These are phyloP conservation scores for Leishmania turanica DNA, from an alignment of 208 protist genomes.

Conservation along the genomic window DNA sequence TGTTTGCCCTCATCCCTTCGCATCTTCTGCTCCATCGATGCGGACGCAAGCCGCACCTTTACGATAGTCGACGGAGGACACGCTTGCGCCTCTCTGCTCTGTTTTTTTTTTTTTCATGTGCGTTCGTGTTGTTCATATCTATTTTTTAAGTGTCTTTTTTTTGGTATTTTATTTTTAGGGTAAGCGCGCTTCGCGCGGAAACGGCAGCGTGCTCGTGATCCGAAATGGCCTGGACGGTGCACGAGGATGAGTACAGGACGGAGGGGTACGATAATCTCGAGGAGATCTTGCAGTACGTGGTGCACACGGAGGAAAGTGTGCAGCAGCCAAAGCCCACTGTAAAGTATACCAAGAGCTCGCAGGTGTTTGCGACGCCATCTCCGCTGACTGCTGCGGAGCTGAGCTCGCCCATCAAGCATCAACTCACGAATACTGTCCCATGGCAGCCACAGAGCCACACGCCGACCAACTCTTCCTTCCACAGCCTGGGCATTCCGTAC, in stretches of 20 bases:
- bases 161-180: neutral
- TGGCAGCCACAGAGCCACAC: slow-evolving; percentile 40
- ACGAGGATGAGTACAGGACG: slow-evolving; percentile 79
- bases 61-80: neutral
- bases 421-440: slow-evolving; percentile 33
- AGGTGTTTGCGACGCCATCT: slow-evolving; percentile 67
- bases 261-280: slow-evolving; percentile 50
- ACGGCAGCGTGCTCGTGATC: neutral
- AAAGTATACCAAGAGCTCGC: slow-evolving; percentile 80
- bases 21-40: neutral
- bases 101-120: neutral
- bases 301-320: slow-evolving; percentile 40
- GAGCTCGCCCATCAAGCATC: slow-evolving; percentile 42
- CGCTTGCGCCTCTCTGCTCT: slow-evolving; percentile 2
- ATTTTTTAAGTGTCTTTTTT: neutral
- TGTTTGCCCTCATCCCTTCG: neutral
- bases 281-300: slow-evolving; percentile 48
- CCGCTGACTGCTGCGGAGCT: slow-evolving; percentile 44
- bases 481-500: slow-evolving; percentile 17
- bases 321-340: slow-evolving; percentile 31
- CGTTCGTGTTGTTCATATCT: slow-evolving; percentile 1
- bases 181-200: neutral
- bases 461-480: slow-evolving; percentile 36
- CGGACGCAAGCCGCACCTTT: neutral
- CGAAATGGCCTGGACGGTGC: slow-evolving; percentile 77